These are phyloP conservation scores for Phytophthora podocarpi DNA, from an alignment of 352 stramenopile species.

Conservation along the genomic window DNA sequence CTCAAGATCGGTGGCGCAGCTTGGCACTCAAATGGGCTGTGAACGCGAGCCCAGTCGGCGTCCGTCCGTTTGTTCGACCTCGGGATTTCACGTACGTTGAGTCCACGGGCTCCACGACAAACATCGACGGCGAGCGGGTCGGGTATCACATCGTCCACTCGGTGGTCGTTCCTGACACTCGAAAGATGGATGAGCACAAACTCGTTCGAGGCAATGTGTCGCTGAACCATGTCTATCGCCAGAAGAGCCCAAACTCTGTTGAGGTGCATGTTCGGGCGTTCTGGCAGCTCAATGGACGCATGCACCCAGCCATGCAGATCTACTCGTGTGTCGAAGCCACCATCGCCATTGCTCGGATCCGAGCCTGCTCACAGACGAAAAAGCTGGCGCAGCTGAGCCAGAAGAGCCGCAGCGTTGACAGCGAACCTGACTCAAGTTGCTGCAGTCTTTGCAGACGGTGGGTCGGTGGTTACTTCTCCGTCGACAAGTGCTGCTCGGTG, in stretches of 20 bases:
- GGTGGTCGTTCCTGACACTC: slow-evolving; percentile 21
- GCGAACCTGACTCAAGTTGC: neutral
- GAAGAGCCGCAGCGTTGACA: neutral
- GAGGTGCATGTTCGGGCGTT: slow-evolving; percentile 41
- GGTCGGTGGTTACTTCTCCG: slow-evolving; percentile 9
- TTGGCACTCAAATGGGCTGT: slow-evolving; percentile 43
- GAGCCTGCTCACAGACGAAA: slow-evolving; percentile 22
- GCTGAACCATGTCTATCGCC: slow-evolving; percentile 37
- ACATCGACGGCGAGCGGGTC: slow-evolving; percentile 36
- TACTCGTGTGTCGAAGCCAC: slow-evolving; percentile 19
- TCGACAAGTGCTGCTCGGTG: slow-evolving; percentile 29
- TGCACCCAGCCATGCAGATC: slow-evolving; percentile 6
- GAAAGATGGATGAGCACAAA: slow-evolving; percentile 20
- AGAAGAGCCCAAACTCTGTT: slow-evolving; percentile 35
- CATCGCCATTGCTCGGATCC: slow-evolving; percentile 15
- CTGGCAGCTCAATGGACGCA: slow-evolving; percentile 29
- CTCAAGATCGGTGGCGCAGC: slow-evolving; percentile 32
- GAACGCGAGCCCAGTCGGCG: slow-evolving; percentile 18
- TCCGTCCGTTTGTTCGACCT: slow-evolving; percentile 36
- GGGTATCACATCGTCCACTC: slow-evolving; percentile 46
- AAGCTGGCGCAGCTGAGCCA: slow-evolving; percentile 18
- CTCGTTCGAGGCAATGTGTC: slow-evolving; percentile 42
- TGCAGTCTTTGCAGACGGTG: slow-evolving; percentile 29
- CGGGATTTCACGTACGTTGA: slow-evolving; percentile 52
- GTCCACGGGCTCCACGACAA: slow-evolving; percentile 35